Percentiles rank a stretch among this genome's conserved stretches.
phyloP scores from a whole-genome alignment of 192 early-diverging fungal species.

The Rhizoclosmatium globosum region DNA sequence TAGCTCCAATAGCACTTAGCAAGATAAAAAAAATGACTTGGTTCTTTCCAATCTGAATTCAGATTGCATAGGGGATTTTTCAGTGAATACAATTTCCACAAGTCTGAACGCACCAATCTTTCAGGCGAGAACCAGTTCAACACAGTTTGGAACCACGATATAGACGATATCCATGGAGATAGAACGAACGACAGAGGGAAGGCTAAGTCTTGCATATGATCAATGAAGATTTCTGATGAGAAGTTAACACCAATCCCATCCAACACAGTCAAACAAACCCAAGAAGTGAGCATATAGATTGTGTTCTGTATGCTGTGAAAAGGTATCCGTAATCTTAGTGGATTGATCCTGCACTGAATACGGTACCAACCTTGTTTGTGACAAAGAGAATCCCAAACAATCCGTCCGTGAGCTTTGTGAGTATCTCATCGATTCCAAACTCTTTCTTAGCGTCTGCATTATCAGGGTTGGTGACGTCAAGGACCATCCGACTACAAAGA shows the following conservation, averaged over 20 bases:
- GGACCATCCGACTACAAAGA: neutral
- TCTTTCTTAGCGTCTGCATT: constrained; percentile 10
- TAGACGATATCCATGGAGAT: constrained; percentile 49
- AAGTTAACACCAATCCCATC: neutral
- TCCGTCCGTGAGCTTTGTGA: constrained; percentile 38
- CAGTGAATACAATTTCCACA: neutral
- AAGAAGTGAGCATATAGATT: constrained; percentile 31
- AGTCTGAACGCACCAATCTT: constrained; percentile 35
- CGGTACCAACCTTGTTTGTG: constrained; percentile 45
- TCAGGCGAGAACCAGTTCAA: constrained; percentile 50
- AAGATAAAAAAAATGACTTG: constrained; percentile 34
- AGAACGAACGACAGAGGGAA: constrained; percentile 41
- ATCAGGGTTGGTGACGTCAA: neutral
- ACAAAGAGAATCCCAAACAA: constrained; percentile 57
- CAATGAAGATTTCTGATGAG: constrained; percentile 45
- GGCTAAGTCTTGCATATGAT: constrained; percentile 56
- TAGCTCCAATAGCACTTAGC: constrained; percentile 31
- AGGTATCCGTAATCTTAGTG: constrained; percentile 32
- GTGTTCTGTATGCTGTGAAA: constrained; percentile 45
- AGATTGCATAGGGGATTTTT: neutral
- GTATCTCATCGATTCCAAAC: constrained; percentile 35
- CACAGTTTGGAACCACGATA: constrained; percentile 42
- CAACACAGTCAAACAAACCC: neutral
- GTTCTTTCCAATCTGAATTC: constrained; percentile 26
- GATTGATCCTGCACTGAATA: neutral